phyloP scores from a whole-genome alignment of 257 asterid species.

The Ilex aquifolium region DNA sequence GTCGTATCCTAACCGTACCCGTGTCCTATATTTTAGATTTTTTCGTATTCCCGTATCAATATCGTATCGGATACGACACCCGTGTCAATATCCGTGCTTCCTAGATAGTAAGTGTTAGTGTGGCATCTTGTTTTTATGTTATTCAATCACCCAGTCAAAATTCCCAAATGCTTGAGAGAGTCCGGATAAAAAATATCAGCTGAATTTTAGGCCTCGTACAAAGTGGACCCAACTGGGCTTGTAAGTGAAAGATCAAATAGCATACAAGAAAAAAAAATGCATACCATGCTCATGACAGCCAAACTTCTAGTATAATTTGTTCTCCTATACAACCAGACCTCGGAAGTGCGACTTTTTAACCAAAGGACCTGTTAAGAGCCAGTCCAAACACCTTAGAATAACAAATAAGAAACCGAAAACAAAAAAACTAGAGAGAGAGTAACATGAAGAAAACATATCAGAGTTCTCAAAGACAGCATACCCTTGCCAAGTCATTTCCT shows the following conservation, averaged over 20 bases:
- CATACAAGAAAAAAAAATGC: conserved; percentile 12
- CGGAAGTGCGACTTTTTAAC: conserved; percentile 99
- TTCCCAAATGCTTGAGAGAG: too few species aligned
- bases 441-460: not conserved
- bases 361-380: conserved; percentile 63
- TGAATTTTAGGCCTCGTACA: not conserved
- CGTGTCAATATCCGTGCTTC: too few species aligned
- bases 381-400: conserved; percentile 14
- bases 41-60: too few species aligned
- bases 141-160: too few species aligned
- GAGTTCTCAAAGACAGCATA: conserved; percentile 25
- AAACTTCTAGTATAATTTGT: conserved; percentile 96
- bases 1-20: too few species aligned
- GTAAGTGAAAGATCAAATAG: conserved; percentile 12
- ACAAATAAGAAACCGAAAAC: conserved; percentile 19
- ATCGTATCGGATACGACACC: too few species aligned
- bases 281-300: conserved; percentile 99
- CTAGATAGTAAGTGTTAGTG: too few species aligned
- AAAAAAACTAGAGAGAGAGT: conserved; percentile 5
- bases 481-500: conserved; percentile 95
- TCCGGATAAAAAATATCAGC: not conserved
- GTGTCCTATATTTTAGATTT: too few species aligned
- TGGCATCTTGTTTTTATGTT: too few species aligned
- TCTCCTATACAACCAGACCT: conserved; percentile 96
- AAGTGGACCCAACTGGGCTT: conserved; percentile 3